Evolutionary conservation across 352 stramenopile genomes (phyloP), one percentile per base, ranked within the genome.

Genomic region (Globisporangium sylvaticum): DNA sequence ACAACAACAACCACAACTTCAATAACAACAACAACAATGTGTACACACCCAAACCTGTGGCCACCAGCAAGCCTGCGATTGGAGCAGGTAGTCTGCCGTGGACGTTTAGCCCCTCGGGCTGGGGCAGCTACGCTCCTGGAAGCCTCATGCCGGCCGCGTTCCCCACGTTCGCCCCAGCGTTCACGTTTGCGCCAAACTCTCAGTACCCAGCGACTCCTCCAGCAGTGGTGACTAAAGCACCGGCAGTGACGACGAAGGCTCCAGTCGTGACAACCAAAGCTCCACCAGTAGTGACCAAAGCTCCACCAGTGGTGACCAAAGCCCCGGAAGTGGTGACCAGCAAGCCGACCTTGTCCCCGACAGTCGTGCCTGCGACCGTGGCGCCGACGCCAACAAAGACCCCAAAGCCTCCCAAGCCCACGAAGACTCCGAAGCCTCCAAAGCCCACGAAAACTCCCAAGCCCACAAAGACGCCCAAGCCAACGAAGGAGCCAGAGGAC

Each of bases 51-150:
- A 64, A 52, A 22, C 39, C 34, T 44, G 44, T n/a, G 31, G 8
- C 27, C 18, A 25, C n/a, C n/a, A 34, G 27, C 10, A 57, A 12
- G 24, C 50, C 22, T 57, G 50, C 25, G 42, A 50, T 0, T 50
- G 37, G 61, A 50, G n/a, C 53, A 53, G 44, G 34, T 9, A 64
- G 34, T 8, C 22, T 55, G 52, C 53, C 63, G 54, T 42, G 34
- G 54, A 68, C 63, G 54, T 68, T 68, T 32, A 68, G 48, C 22
- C 63, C 63, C 6, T 31, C 37, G 9, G 63, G 63, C 10, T 68
- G 63, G 63, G 53, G 53, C 4, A 46, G 39, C 6, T 68, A 58
- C 63, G 24, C 25, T 2, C 63, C 63, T 14, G 63, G 63, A 6
- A 68, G 12, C 25, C 54, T 68, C 20, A 52, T 61, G 22, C 63